Evolutionary conservation across 768 basidiomycete species (phyloP).

Genomic region (Lentinula lateritia): DNA sequence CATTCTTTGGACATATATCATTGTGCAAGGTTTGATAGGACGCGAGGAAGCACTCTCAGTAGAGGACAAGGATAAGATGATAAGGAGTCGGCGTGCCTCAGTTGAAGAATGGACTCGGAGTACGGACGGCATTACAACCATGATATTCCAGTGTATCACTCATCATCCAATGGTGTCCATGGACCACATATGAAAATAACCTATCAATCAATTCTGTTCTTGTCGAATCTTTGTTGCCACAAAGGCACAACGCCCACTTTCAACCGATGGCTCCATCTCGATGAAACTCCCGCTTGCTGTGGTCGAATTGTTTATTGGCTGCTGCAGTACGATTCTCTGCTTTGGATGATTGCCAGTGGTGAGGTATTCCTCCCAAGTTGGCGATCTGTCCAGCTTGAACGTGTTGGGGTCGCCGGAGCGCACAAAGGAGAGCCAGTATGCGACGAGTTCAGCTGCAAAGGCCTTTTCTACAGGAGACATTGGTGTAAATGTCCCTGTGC

Average conservation of each 20-base stretch:
- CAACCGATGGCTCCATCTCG: slow-evolving; percentile 30
- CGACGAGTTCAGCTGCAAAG: slow-evolving; percentile 56
- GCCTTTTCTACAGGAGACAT: slow-evolving; percentile 40
- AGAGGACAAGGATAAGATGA: background rate
- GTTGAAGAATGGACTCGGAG: background rate
- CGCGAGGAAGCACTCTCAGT: background rate
- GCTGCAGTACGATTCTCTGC: slow-evolving; percentile 41
- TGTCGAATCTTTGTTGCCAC: slow-evolving; percentile 25
- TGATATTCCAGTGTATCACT: background rate
- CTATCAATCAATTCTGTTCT: slow-evolving; percentile 27
- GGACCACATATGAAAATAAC: background rate
- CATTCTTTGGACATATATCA: background rate
- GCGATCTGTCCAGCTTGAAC: slow-evolving; percentile 45
- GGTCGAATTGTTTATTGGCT: slow-evolving; percentile 23
- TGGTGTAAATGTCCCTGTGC: slow-evolving; percentile 42
- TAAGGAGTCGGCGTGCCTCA: background rate
- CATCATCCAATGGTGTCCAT: background rate
- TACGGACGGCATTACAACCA: background rate
- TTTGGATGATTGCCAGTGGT: slow-evolving; percentile 9
- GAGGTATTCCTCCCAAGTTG: slow-evolving; percentile 40
- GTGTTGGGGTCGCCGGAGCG: slow-evolving; percentile 52
- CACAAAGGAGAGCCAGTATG: slow-evolving; percentile 65
- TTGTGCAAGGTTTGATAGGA: background rate
- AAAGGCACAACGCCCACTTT: slow-evolving; percentile 33
- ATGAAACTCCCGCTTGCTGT: slow-evolving; percentile 33